Conservation (phyloP, 129 eudicot genomes). For the Saposhnikovia divaricata region DNA sequence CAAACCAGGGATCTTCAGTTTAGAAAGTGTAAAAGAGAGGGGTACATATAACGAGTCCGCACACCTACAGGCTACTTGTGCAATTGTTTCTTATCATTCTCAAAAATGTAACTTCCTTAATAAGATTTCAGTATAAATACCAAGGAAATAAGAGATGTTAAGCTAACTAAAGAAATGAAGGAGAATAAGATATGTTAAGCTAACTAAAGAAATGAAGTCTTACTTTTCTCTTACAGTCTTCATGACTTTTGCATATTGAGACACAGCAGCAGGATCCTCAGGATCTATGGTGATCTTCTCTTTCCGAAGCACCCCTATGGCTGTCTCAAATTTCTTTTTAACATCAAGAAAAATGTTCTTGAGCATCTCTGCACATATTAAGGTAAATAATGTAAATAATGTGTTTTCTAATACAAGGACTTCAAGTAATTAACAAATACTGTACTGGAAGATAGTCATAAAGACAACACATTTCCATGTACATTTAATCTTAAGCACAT, state of each 20-base stretch:
- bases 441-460: not conserved
- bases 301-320: slow-evolving; percentile 39
- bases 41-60: not conserved
- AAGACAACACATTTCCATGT: not conserved
- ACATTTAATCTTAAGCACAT: not conserved
- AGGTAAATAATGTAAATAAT: not conserved
- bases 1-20: not conserved
- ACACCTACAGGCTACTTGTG: not conserved
- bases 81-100: not conserved
- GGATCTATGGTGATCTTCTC: slow-evolving; percentile 67
- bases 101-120: not conserved
- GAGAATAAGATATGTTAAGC: not conserved
- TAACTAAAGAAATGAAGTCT: slow-evolving; percentile 2
- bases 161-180: not conserved
- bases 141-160: not conserved
- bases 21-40: not conserved
- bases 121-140: not conserved
- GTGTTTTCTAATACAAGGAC: not conserved
- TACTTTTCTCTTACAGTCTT: slow-evolving; percentile 53
- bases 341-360: slow-evolving; percentile 64
- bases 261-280: slow-evolving; percentile 53
- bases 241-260: slow-evolving; percentile 53
- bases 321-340: slow-evolving; percentile 71
- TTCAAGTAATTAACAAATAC: not conserved
- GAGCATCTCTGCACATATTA: slow-evolving; percentile 46